Conservation (phyloP, 2,329 filamentous ascomycete species). For the Pseudocercospora crystallina region DNA sequence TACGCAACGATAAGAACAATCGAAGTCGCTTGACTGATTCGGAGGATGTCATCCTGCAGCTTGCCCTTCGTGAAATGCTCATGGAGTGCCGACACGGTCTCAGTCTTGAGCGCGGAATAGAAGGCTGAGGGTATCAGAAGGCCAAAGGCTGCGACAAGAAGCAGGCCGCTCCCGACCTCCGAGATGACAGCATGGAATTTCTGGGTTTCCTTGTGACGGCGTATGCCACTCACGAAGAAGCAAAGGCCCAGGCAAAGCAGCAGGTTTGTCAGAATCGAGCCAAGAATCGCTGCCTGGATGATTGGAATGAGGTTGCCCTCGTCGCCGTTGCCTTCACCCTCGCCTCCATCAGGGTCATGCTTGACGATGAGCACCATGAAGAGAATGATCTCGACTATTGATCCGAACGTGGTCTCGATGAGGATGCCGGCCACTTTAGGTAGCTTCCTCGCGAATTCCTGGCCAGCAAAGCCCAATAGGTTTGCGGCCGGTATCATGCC, state of each 20-base stretch:
- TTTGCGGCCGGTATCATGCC: conserved; percentile 53
- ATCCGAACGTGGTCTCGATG: conserved; percentile 55
- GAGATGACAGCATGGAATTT: conserved; percentile 72
- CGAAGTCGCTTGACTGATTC: conserved; percentile 69
- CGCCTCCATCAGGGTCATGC: conserved; percentile 17
- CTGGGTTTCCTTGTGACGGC: conserved; percentile 58
- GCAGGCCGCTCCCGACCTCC: conserved; percentile 73
- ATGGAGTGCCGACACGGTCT: conserved; percentile 30
- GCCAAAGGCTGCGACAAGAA: conserved; percentile 68
- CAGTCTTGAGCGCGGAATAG: conserved; percentile 46
- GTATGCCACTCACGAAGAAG: conserved; percentile 74
- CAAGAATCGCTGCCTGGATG: conserved; percentile 80
- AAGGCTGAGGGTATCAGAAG: conserved; percentile 51
- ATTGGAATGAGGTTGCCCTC: conserved; percentile 48
- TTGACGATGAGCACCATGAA: conserved; percentile 69
- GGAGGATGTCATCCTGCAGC: conserved; percentile 51
- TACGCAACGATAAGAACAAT: conserved; percentile 72
- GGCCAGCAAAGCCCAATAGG: conserved; percentile 60
- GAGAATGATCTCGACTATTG: conserved; percentile 75
- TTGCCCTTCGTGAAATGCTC: conserved; percentile 42
- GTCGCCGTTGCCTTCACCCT: conserved; percentile 17
- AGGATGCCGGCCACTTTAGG: conserved; percentile 69
- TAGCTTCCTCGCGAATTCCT: conserved; percentile 70
- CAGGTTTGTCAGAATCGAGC: conserved; percentile 78
- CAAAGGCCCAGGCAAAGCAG: conserved; percentile 70